These are phyloP conservation scores for Nemania sp. DNA, from an alignment of 2,329 filamentous ascomycete genomes.

Conservation along the genomic window DNA sequence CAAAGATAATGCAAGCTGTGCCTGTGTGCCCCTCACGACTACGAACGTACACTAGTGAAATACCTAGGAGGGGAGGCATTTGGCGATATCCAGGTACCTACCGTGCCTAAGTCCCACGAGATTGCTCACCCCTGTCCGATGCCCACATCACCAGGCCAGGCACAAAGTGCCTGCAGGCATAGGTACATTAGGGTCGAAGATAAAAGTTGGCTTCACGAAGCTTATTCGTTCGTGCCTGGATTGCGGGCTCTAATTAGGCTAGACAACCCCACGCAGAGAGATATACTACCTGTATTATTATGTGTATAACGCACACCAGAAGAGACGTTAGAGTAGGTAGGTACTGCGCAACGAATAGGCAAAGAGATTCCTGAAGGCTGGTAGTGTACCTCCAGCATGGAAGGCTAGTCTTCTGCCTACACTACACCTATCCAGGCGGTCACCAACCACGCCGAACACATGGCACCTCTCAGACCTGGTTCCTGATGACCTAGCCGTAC, in stretches of 20 bases:
- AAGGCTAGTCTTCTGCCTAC: too few relatives aligned
- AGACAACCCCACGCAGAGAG: slow-evolving; percentile 10
- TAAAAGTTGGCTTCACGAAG: slow-evolving; percentile 14
- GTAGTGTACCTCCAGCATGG: too few relatives aligned
- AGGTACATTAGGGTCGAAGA: not conserved
- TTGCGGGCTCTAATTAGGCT: slow-evolving; percentile 16
- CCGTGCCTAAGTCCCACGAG: not conserved
- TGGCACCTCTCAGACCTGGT: slow-evolving; percentile 35
- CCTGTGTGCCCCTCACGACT: not conserved
- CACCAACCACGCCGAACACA: slow-evolving; percentile 31
- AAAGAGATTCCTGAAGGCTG: not conserved
- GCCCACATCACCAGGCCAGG: slow-evolving; percentile 16
- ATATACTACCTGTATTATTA: not conserved
- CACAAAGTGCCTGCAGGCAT: slow-evolving; percentile 18
- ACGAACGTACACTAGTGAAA: not conserved
- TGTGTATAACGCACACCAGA: not conserved
- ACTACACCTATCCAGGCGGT: not conserved
- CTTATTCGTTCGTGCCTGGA: slow-evolving; percentile 28
- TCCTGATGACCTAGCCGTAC: slow-evolving; percentile 11
- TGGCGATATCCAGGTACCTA: not conserved
- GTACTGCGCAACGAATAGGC: not conserved
- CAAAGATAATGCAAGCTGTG: not conserved
- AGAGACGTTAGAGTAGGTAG: not conserved
- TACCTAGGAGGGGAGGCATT: not conserved
- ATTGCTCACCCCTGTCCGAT: slow-evolving; percentile 18